A percentile compares a stretch with the other conserved stretches of the same genome.
These are phyloP conservation scores for Botrytis paeoniae DNA, from an alignment of 2,329 filamentous ascomycete genomes.

Conservation along the genomic window DNA sequence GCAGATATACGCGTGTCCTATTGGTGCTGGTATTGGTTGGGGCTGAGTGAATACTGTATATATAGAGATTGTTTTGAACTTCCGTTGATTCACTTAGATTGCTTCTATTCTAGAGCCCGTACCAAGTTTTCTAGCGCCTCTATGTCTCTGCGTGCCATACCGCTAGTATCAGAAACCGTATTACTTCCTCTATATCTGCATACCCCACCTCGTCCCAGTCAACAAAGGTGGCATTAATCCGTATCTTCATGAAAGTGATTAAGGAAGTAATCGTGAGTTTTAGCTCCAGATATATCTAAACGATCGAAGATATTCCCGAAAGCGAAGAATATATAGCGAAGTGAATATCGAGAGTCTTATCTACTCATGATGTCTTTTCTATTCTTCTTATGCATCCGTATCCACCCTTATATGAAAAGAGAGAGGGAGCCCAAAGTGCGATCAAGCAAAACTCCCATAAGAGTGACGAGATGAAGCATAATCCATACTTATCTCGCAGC, in stretches of 20 bases:
- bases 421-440: neutral
- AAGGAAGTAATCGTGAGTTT: accelerated
- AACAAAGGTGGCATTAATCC: neutral
- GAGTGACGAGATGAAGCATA: neutral
- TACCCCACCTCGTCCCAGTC: neutral
- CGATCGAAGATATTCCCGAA: neutral
- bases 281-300: too few species aligned
- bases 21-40: neutral
- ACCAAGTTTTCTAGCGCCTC: neutral
- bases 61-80: too few species aligned
- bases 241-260: neutral
- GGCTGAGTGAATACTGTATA: neutral
- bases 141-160: neutral
- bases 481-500: neutral
- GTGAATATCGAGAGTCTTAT: too few species aligned
- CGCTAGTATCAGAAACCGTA: neutral
- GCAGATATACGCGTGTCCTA: neutral
- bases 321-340: neutral
- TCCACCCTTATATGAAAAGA: neutral
- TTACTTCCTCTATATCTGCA: neutral
- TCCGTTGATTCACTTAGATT: neutral
- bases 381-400: neutral
- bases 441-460: neutral
- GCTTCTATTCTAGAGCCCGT: neutral
- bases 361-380: too few species aligned